Evolutionary conservation across 2,329 filamentous ascomycete genomes (phyloP), one percentile per base, ranked within the genome.

Genomic region (Beauveria rudraprayagi): DNA sequence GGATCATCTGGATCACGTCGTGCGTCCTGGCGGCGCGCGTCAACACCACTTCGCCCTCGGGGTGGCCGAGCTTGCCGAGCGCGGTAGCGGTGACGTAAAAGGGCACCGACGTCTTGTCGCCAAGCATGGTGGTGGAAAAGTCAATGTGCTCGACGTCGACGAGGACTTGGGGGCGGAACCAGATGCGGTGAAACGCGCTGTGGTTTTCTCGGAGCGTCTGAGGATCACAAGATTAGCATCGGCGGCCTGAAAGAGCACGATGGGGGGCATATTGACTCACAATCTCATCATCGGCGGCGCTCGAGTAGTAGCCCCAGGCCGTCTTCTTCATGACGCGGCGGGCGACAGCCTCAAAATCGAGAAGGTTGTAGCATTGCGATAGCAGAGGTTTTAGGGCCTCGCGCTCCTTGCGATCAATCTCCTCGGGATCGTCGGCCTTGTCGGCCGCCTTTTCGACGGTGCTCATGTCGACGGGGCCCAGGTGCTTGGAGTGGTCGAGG

Each of bases 71-170:
- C 76, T 97, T 97, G 67, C 94, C 94, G 8, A 99, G 83, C 0
- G 94, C 94, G 7, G 94, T 97, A 50, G 94, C 94, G 1, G 94
- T 97, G 22, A 99, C 89, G 77, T 99, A 99, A 78, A 97, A 95
- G 24, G 94, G 94, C 53, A 95, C 89, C 64, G 87, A 84, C 65
- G 86, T 85, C 71, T 90, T 92, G 41, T 88, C 87, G 65, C 92
- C 93, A 19, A 99, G 88, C 93, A 99, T 97, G 2, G 89, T 96
- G 26, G 92, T 97, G 41, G 85, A 86, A 71, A 90, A 86, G 73
- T 97, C 91, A 63, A 99, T 83, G 24, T 90, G 83, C 72, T 92
- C 90, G 41, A 99, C 94, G 70, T 99, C 88, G 58, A 96, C 85
- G 61, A 99, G 86, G 61, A 99, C 80, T 65, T 87, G 87, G 3